Base-by-base conservation (phyloP, 1,284 basidiomycete genomes). In the Nidula niveotomentosa region DNA sequence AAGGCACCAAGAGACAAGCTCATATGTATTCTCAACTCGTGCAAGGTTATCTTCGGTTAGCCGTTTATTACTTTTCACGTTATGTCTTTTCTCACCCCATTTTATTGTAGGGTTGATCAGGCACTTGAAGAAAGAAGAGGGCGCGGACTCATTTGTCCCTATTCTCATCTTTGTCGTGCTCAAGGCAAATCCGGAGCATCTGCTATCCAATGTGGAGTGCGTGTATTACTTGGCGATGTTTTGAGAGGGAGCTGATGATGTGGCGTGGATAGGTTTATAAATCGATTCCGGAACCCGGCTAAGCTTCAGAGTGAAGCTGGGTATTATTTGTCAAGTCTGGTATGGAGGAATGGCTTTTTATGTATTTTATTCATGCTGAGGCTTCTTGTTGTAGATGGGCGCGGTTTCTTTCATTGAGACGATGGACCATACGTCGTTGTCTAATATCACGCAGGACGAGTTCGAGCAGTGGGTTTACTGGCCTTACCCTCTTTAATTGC, bases 11-110 rank as follows among this genome's bases (percentile, higher is more conserved):
- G 96, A 48, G 96, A 99, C 74, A 99, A 99, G 76, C 79, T 98
- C 58, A 99, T 99, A 57, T 99, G 97, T 74, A 91, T 99, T 48
- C 77, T 99, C 49, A 99, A 99, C 68, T 93, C 88, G 74, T 99
- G 96, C 86, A 99, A 99, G 78, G 95, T 99, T 73, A 98, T 99
- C 66, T 99, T 98, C 69, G 96, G 96, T 94, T 63, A 60, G 87
- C 68, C 46, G 58, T 39, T 37, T 44, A 53, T 57, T 57, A 34
- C 37, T n/a, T 58, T 53, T 57, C 54, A 46, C 48, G 50, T 35
- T 54, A 52, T 54, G 45, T 36, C 52, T 15, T 41, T 23, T 49
- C 23, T 23, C 23, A 23, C 23, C 23, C 23, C 23, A 23, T 23
- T 23, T 23, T 23, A 23, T 23, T 54, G 13, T 63, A 95, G 93